phyloP scores from a whole-genome alignment of 805 yeast species.

The Nakazawaea pomicola region DNA sequence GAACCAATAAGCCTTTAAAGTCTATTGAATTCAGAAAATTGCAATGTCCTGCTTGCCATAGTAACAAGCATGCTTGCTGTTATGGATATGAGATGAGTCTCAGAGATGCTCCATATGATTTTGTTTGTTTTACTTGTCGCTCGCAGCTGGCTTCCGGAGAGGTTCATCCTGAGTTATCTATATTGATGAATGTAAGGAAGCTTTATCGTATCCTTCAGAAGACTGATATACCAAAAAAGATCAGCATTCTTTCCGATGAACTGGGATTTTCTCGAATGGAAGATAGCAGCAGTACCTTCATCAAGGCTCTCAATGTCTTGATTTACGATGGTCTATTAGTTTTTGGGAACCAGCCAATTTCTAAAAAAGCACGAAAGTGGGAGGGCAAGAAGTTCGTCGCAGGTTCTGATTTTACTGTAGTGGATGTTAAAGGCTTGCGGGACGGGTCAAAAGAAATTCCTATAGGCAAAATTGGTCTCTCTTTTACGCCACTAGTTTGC shows the following conservation, averaged over 20 bases:
- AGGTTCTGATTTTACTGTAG: constrained; percentile 3
- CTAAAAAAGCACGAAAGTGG: too few relatives aligned
- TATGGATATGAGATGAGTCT: constrained; percentile 14
- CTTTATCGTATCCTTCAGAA: constrained; percentile 13
- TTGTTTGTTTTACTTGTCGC: constrained; percentile 18
- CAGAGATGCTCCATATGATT: constrained; percentile 3
- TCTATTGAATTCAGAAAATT: constrained; percentile 13
- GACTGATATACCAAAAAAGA: constrained; percentile 6
- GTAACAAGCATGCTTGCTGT: constrained; percentile 19
- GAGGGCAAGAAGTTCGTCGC: constrained; percentile 4
- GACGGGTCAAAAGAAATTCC: not conserved
- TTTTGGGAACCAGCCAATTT: constrained; percentile 10
- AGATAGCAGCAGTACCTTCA: not conserved
- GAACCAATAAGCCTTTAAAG: constrained; percentile 10
- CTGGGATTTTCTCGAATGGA: constrained; percentile 11
- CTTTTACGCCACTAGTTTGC: constrained; percentile 1
- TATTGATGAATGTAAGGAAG: constrained; percentile 20
- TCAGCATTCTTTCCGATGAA: not conserved
- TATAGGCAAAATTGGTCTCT: not conserved
- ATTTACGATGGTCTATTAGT: constrained; percentile 16
- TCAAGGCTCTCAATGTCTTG: constrained; percentile 18
- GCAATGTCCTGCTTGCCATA: constrained; percentile 17
- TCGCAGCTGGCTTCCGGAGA: not conserved
- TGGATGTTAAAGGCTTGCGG: constrained; percentile 1
- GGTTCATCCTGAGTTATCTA: constrained; percentile 13